Base-by-base conservation (phyloP, 805 yeast genomes). In the Candida dajiaensis region DNA sequence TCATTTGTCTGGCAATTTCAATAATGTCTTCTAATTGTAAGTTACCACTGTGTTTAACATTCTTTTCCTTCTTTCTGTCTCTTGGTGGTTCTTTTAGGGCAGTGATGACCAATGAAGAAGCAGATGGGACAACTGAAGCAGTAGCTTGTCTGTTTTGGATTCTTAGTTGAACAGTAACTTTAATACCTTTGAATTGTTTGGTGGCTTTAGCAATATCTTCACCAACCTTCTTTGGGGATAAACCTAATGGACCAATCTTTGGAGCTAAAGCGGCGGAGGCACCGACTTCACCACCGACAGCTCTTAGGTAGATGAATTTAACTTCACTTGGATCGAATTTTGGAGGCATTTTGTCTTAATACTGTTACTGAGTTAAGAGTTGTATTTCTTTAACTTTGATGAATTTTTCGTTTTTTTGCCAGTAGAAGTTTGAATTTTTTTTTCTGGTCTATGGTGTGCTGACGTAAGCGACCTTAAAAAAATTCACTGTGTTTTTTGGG, bases 241-340 rank as follows among this genome's bases (percentile, higher is more conserved):
- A 81, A 89, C 99, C 99, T 73, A 94, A 88, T 66, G 99, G 99
- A 88, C 99, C 99, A 72, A 94, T 94, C 92, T 94, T 94, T 74
- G 99, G 99, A 66, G 99, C 99, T 70, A 94, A 86, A 63, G 99
- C 97, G 62, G 99, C 87, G 57, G 98, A 89, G 69, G 97, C 96
- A 81, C 98, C 99, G 69, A 94, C 95, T 83, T 94, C 99, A 83
- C 99, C 99, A 87, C 99, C 99, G 66, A 89, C 95, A 77, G 99
- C 97, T 86, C 99, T 89, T 77, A 94, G 80, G 88, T 92, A 92
- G 78, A 94, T 80, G 87, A 78, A 88, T 78, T 90, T 90, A 73
- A 94, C 96, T 87, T 94, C 99, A 81, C 64, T 78, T 71, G 99
- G 99, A 76, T 94, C 99, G 79, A 90, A 83, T 83, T 94, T 89